Evolutionary conservation across 1,139 yeast species (phyloP), one percentile per base, ranked within the genome.

Genomic region (Meyerozyma athensensis): DNA sequence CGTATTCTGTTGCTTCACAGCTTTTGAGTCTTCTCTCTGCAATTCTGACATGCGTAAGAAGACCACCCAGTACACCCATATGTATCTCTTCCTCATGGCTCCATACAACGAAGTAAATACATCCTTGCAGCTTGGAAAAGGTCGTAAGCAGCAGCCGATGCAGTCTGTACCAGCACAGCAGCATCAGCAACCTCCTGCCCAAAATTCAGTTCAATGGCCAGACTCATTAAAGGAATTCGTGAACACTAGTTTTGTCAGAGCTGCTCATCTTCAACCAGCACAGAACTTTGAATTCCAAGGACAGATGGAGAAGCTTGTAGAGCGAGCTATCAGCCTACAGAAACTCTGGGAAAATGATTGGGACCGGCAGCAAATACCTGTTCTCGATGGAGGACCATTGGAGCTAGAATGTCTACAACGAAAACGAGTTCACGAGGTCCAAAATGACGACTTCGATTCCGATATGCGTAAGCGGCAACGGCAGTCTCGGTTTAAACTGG

Each of bases 291-390:
- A 37, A 13, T 63, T 73, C 46, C 68, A 75, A 43, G 39, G 47
- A 4, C 77, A 78, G 49, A 56, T 79, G 32, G 77, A 70, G 44
- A 50, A 55, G 16, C 53, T 77, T 23, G 68, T 80, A 20, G 68
- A 76, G 36, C 49, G 54, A 39, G 89, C 90, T 0, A 68, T 74
- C 33, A 59, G 58, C 4, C 57, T 63, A 30, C 62, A 65, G 12
- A 66, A 66, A 31, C 53, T 83, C 4, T 69, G 74, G 65, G 50
- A 58, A 1, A 81, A 79, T 44, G 75, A 82, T 48, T 85, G 95
- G 95, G 54, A 52, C 7, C 49, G 43, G 7, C 84, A 79, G 54
- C 60, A 61, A 21, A 47, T 84, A 1, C 90, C 92, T 0, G 54
- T 77, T 2, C 51, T 81, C 28, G 66, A 61, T 36, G 53, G 52